phyloP scores from a whole-genome alignment of 2,329 filamentous ascomycete species.

The Davidsoniella australis region DNA sequence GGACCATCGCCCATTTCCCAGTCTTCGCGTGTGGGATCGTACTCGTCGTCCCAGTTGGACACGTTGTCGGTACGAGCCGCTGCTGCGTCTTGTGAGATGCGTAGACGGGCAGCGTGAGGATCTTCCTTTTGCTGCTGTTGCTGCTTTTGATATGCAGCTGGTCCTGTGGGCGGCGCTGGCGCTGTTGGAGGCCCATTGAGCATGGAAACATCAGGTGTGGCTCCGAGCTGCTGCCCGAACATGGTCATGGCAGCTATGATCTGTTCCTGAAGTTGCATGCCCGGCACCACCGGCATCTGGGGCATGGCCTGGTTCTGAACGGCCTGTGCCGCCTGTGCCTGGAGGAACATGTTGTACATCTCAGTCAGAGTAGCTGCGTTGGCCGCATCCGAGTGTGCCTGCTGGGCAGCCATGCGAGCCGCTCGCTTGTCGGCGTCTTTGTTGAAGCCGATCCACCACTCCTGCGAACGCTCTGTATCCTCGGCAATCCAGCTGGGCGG shows the following conservation, averaged over 20 bases:
- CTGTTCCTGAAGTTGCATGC: constrained; percentile 9
- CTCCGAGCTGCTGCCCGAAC: neutral
- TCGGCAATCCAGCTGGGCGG: constrained; percentile 35
- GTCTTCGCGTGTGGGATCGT: constrained; percentile 14
- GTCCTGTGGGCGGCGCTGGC: constrained; percentile 1
- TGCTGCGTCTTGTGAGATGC: constrained; percentile 22
- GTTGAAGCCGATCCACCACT: constrained; percentile 36
- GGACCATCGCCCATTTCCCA: constrained; percentile 8
- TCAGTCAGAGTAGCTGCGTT: constrained; percentile 14
- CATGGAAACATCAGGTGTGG: neutral
- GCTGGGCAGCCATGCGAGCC: neutral
- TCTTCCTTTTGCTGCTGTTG: constrained; percentile 20
- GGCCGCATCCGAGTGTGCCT: constrained; percentile 22
- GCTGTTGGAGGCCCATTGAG: neutral
- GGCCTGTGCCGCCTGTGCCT: constrained; percentile 12
- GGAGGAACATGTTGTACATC: constrained; percentile 10
- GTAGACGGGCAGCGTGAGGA: constrained; percentile 25
- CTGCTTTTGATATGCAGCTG: constrained; percentile 7
- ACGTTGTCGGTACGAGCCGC: constrained; percentile 12
- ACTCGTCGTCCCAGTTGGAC: constrained; percentile 12
- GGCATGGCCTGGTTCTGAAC: constrained; percentile 1
- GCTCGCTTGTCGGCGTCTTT: constrained; percentile 23
- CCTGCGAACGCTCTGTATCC: constrained; percentile 28
- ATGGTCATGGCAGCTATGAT: constrained; percentile 11
- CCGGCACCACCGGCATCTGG: constrained; percentile 3